These are phyloP conservation scores for Diddensiella caesifluorescens DNA, from an alignment of 805 yeast species.

Conservation along the genomic window DNA sequence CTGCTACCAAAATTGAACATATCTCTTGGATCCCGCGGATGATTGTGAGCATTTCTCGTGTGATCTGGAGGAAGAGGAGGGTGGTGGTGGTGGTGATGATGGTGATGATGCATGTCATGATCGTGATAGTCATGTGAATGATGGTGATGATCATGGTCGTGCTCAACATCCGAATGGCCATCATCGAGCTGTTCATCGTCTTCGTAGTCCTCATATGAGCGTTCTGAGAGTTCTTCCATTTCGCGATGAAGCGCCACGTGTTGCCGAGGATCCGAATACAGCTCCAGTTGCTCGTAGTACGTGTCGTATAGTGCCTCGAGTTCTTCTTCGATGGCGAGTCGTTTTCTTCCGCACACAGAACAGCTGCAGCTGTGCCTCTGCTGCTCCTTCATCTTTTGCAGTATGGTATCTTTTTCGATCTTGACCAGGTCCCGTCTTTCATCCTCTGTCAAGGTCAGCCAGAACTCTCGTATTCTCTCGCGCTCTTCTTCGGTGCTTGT, in stretches of 20 bases:
- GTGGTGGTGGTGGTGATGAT: constrained; percentile 9
- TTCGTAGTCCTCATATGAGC: constrained; percentile 6
- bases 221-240: background rate
- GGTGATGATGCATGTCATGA: constrained; percentile 14
- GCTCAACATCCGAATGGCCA: constrained; percentile 9
- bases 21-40: constrained; percentile 13
- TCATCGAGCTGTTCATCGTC: constrained; percentile 9
- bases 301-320: constrained; percentile 67
- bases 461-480: constrained; percentile 48
- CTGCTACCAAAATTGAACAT: constrained; percentile 29
- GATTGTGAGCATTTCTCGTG: constrained; percentile 15
- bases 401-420: constrained; percentile 64
- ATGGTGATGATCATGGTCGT: constrained; percentile 17
- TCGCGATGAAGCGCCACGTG: background rate
- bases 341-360: constrained; percentile 70
- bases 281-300: constrained; percentile 50
- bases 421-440: constrained; percentile 57
- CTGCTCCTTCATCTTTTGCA: constrained; percentile 57
- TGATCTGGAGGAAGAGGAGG: constrained; percentile 9
- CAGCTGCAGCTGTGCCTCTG: constrained; percentile 62
- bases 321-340: constrained; percentile 67
- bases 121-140: constrained; percentile 13
- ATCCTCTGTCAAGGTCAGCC: constrained; percentile 60
- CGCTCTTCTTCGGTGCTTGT: constrained; percentile 47
- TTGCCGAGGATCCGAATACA: constrained; percentile 2